Percentiles rank a stretch among this genome's conserved stretches.
phyloP scores from a whole-genome alignment of 129 eudicot species.

The Tagetes patula region DNA sequence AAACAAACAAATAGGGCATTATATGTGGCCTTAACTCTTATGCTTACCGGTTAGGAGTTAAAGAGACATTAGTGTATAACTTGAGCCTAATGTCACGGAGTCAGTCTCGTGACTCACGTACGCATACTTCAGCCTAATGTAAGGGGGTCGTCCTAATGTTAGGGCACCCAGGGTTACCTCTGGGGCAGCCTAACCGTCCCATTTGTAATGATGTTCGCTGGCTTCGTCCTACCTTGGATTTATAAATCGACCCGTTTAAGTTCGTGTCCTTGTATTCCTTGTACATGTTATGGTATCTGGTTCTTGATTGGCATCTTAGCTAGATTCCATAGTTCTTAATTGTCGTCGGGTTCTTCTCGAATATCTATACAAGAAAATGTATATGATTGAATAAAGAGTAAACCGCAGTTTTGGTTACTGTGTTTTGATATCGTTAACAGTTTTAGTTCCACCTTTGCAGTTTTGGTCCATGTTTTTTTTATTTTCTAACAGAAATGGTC shows the following conservation, averaged over 20 bases:
- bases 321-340: constrained; percentile 13
- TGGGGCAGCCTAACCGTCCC: too few relatives aligned
- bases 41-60: neutral
- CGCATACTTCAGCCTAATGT: neutral
- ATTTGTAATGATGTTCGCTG: too few relatives aligned
- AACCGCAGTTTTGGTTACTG: too few relatives aligned
- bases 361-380: constrained; percentile 2
- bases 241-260: neutral
- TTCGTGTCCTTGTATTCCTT: constrained; percentile 21
- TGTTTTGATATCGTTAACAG: too few relatives aligned
- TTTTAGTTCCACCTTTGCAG: too few relatives aligned
- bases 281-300: constrained; percentile 16
- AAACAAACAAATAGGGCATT: constrained; percentile 16
- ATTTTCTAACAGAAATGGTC: too few relatives aligned
- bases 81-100: neutral
- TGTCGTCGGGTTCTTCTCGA: constrained; percentile 11
- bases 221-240: too few relatives aligned
- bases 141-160: neutral
- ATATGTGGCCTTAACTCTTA: neutral
- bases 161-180: too few relatives aligned
- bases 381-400: neutral
- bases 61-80: neutral
- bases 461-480: too few relatives aligned
- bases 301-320: constrained; percentile 15
- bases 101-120: too few relatives aligned